Conservation (phyloP, 2,329 filamentous ascomycete species). For the Canariomyces notabilis region DNA sequence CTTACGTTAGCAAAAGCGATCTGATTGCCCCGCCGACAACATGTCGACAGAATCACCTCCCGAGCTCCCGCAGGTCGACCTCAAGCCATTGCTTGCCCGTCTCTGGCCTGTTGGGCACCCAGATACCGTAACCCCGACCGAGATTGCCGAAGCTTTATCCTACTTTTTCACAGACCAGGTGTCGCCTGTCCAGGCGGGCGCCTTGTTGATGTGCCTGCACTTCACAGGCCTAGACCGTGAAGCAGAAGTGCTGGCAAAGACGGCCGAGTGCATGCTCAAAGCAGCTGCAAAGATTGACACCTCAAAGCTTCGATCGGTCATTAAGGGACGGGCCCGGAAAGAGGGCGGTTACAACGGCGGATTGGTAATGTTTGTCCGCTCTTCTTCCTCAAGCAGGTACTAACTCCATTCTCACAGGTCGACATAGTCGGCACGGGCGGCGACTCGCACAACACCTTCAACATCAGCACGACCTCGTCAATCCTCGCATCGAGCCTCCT, state of each 20-base stretch:
- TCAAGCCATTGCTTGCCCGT: slow-evolving; percentile 68
- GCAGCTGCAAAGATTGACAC: slow-evolving; percentile 71
- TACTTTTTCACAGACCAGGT: slow-evolving; percentile 88
- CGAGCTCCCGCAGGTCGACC: slow-evolving; percentile 41
- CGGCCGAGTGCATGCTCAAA: slow-evolving; percentile 76
- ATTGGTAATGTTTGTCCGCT: slow-evolving; percentile 54
- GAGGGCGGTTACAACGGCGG: slow-evolving; percentile 78
- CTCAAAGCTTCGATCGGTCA: slow-evolving; percentile 52
- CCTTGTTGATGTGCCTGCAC: slow-evolving; percentile 84
- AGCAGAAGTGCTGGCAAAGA: slow-evolving; percentile 80
- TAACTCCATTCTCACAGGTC: slow-evolving; percentile 42
- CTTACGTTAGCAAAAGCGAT: not conserved
- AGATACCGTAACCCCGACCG: slow-evolving; percentile 59
- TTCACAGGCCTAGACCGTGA: slow-evolving; percentile 82
- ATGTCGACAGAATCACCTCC: slow-evolving; percentile 9
- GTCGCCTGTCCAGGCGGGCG: slow-evolving; percentile 81
- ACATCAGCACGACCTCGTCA: slow-evolving; percentile 91
- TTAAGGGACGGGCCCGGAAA: slow-evolving; percentile 55
- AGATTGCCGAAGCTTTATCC: slow-evolving; percentile 86
- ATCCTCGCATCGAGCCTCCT: slow-evolving; percentile 84
- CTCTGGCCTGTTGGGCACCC: slow-evolving; percentile 55
- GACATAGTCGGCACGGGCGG: slow-evolving; percentile 98
- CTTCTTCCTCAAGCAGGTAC: slow-evolving; percentile 3
- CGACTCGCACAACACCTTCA: slow-evolving; percentile 96
- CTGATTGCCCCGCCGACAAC: slow-evolving; percentile 1